These are phyloP conservation scores for Cryphonectria nitschkei DNA, from an alignment of 2,329 filamentous ascomycete species.

Conservation along the genomic window DNA sequence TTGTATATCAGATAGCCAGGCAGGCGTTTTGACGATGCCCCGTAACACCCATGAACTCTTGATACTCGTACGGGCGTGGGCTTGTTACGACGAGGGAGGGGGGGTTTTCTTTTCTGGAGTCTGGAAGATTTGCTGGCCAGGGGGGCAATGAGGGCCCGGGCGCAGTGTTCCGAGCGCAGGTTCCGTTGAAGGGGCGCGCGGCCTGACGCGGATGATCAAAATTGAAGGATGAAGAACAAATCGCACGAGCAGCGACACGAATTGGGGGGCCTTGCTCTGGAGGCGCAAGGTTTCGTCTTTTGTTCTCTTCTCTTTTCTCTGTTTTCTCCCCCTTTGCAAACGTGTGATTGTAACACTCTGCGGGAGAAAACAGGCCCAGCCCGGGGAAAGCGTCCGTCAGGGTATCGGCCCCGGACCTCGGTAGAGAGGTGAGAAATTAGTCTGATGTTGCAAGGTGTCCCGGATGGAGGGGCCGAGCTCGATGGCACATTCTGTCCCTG, in stretches of 20 bases:
- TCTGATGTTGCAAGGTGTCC: neutral
- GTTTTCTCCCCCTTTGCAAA: neutral
- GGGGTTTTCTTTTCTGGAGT: neutral
- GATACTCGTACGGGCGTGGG: neutral
- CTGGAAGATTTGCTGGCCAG: neutral
- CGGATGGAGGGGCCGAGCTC: slow-evolving; percentile 6
- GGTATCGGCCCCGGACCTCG: neutral
- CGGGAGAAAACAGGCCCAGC: neutral
- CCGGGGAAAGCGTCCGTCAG: neutral
- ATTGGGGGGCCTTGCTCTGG: neutral
- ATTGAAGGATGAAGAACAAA: neutral
- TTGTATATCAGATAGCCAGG: neutral
- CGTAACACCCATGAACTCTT: neutral
- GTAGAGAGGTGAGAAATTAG: neutral
- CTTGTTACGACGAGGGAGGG: neutral
- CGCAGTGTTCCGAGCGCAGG: neutral
- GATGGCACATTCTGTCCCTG: neutral
- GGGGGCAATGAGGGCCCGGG: neutral
- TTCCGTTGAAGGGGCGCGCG: neutral
- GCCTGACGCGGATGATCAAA: neutral
- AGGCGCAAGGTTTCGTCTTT: neutral
- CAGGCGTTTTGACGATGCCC: neutral
- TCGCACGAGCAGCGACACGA: neutral
- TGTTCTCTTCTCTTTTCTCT: no score
- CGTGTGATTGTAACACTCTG: neutral